Conservation (phyloP, 1,139 yeast genomes). For the Protomyces lactucae-debilis region DNA sequence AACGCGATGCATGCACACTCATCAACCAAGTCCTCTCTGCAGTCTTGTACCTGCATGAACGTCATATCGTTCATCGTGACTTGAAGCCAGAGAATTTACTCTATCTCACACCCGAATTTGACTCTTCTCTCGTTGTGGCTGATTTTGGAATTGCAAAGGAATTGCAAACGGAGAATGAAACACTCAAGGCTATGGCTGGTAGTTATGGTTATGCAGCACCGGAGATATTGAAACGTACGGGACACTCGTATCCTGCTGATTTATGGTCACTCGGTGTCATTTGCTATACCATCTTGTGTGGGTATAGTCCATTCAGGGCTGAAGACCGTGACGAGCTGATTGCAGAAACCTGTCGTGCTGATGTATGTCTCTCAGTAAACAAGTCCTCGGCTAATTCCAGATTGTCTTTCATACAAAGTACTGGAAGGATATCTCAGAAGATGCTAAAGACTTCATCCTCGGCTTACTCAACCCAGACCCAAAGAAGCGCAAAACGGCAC, state of each 20-base stretch:
- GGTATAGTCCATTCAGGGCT: slow-evolving; percentile 86
- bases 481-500: slow-evolving; percentile 59
- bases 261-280: slow-evolving; percentile 91
- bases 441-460: slow-evolving; percentile 69
- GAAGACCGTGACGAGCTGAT: slow-evolving; percentile 63
- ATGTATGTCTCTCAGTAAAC: background rate
- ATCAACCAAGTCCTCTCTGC: slow-evolving; percentile 69
- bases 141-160: slow-evolving; percentile 94
- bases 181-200: slow-evolving; percentile 62
- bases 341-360: slow-evolving; percentile 28
- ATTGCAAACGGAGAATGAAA: slow-evolving; percentile 46
- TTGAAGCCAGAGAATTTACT: slow-evolving; percentile 84
- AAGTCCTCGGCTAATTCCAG: slow-evolving; percentile 35
- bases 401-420: slow-evolving; percentile 72
- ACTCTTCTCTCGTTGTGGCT: slow-evolving; percentile 73
- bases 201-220: slow-evolving; percentile 95
- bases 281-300: slow-evolving; percentile 82
- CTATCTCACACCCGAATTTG: slow-evolving; percentile 51
- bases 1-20: slow-evolving; percentile 70
- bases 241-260: slow-evolving; percentile 90
- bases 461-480: slow-evolving; percentile 65
- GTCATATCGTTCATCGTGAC: slow-evolving; percentile 80
- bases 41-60: slow-evolving; percentile 61
- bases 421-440: slow-evolving; percentile 73
- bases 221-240: slow-evolving; percentile 68